Base-by-base conservation (phyloP, 768 basidiomycete species). In the Collybiopsis confluens region DNA sequence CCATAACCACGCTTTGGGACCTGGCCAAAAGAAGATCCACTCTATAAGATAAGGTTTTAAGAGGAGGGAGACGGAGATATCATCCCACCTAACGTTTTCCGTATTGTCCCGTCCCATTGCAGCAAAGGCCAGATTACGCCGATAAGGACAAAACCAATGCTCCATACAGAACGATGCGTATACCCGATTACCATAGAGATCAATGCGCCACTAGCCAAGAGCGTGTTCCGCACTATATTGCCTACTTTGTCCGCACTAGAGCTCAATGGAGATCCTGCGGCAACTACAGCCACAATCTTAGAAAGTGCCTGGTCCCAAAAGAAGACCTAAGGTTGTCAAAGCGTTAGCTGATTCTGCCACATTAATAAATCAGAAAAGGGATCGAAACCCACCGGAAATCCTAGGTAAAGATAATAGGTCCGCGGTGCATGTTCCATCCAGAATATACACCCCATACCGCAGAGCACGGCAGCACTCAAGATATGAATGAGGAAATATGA, bases 371-470 rank as follows among this genome's bases (percentile, higher is more conserved):
- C 11, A 16, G 11, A 16, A 10, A 18, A 28, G 13, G 44, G 11
- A 18, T 24, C 13, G 11, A 5, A 35, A 26, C 47, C 37, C 35
- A 48, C 47, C 1, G 91, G 89, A 57, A 92, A 92, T 3, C 76
- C 64, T 33, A 84, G 75, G 61, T 94, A 94, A 38, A 89, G 54
- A 62, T 87, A 92, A 61, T 90, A 88, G 3, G 82, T 82, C 78
- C 75, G 80, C 0, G 90, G 86, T 0, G 84, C 81, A 21, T 65
- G 70, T 61, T 92, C 88, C n/a, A 83, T 40, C 36, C 71, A 72
- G 62, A 91, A 90, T 10, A 77, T 53, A 26, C 26, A 30, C 13
- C 42, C 27, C 20, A 53, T 61, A 0, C 48, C 54, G 71, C 78
- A 82, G 50, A 77, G 81, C 1, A 62, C 65, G 8, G 68, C 23